Evolutionary conservation across 2,329 filamentous ascomycete species (phyloP).

Genomic region (Neopestalotiopsis sp.): DNA sequence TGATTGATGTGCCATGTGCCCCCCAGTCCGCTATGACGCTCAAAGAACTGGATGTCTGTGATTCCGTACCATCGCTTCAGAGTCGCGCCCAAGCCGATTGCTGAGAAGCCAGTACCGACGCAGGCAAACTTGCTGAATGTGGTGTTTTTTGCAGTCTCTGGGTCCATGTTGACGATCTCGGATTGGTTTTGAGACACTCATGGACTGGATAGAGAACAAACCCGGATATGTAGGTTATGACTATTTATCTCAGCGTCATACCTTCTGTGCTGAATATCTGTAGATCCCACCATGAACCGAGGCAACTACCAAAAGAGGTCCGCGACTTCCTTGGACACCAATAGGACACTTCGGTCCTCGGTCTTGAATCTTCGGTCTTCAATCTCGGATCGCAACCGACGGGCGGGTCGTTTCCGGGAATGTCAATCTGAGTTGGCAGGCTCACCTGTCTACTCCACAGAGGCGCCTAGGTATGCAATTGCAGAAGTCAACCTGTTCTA

Average conservation of each 20-base stretch:
- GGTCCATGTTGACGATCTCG: background rate
- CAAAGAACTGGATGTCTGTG: slow-evolving; percentile 65
- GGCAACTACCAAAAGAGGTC: background rate
- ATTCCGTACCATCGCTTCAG: slow-evolving; percentile 62
- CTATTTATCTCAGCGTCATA: background rate
- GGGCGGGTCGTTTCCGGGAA: background rate
- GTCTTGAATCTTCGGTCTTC: background rate
- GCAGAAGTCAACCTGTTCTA: no score
- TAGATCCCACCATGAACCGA: background rate
- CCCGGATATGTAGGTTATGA: no score
- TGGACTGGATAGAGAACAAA: background rate
- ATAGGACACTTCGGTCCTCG: background rate
- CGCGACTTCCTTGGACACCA: background rate
- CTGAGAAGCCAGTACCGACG: slow-evolving; percentile 67
- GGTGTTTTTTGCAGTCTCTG: background rate
- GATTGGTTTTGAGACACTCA: background rate
- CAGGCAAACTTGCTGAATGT: slow-evolving; percentile 9
- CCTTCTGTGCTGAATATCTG: background rate
- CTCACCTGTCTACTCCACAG: no score
- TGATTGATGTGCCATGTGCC: slow-evolving; percentile 69
- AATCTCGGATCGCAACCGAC: background rate
- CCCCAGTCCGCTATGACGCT: slow-evolving; percentile 60
- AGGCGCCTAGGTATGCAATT: no score
- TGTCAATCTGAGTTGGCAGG: no score
- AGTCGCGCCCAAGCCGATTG: slow-evolving; percentile 64